Percentiles rank a stretch among this genome's conserved stretches.
Evolutionary conservation across 2,329 filamentous ascomycete species (phyloP).

Genomic region (Paracoccidioides lutzii): DNA sequence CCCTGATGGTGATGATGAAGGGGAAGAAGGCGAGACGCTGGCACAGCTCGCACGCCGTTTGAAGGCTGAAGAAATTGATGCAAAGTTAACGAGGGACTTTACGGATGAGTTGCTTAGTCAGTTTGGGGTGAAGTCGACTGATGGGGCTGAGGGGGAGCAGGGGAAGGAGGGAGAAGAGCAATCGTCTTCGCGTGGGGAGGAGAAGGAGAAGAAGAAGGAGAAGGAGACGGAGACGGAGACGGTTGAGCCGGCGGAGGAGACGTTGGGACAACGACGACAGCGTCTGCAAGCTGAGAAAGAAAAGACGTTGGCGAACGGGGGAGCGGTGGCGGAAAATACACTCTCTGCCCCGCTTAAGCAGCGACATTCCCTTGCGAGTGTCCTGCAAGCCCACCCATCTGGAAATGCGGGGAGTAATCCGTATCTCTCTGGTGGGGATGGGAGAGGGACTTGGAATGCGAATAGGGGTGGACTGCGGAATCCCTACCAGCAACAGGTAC

Average conservation of each 20-base stretch:
- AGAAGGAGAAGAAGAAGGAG: too few species aligned
- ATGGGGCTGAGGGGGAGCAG: slow-evolving; percentile 6
- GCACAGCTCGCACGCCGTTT: slow-evolving; percentile 33
- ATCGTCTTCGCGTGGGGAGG: background rate
- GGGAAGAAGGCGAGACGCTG: slow-evolving; percentile 32
- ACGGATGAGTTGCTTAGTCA: slow-evolving; percentile 31
- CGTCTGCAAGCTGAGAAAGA: slow-evolving; percentile 32
- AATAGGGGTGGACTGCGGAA: slow-evolving; percentile 5
- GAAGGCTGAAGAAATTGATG: slow-evolving; percentile 18
- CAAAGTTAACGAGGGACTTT: slow-evolving; percentile 21
- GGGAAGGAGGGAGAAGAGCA: slow-evolving; percentile 2
- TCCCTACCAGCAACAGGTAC: background rate
- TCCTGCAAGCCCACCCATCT: slow-evolving; percentile 43
- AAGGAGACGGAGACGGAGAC: too few species aligned
- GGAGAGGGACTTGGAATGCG: slow-evolving; percentile 1
- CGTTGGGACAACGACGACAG: slow-evolving; percentile 33
- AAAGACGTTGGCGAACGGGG: background rate
- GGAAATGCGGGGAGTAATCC: slow-evolving; percentile 18
- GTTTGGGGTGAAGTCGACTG: slow-evolving; percentile 20
- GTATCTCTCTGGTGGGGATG: slow-evolving; percentile 8
- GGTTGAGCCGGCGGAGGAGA: slow-evolving; percentile 28
- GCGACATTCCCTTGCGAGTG: slow-evolving; percentile 35
- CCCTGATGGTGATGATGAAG: slow-evolving; percentile 20
- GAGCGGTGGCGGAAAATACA: slow-evolving; percentile 8
- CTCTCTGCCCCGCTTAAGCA: slow-evolving; percentile 18